A percentile compares a stretch with the other conserved stretches of the same genome.
Conservation (phyloP, 2,329 filamentous ascomycete genomes). For the Chaetomium globosum region DNA sequence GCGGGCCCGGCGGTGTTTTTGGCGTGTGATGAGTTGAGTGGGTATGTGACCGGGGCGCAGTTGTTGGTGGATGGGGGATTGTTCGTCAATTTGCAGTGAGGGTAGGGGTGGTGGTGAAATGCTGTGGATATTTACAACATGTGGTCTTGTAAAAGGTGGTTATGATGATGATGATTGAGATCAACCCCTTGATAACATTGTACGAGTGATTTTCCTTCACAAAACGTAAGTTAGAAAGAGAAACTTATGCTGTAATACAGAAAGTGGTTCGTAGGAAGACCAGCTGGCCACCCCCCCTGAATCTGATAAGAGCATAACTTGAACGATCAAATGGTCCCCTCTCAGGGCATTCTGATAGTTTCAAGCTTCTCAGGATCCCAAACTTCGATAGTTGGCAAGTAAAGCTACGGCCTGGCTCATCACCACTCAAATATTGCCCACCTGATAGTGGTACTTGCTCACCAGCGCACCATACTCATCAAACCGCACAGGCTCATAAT, state of each 20-base stretch:
- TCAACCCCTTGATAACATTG: no score
- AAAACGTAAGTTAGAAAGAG: no score
- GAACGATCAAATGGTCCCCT: neutral
- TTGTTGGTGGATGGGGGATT: constrained; percentile 84
- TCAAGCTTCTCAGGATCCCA: no score
- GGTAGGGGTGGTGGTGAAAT: neutral
- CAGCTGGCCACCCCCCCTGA: no score
- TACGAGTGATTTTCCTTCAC: no score
- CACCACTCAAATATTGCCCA: neutral
- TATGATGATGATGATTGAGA: neutral
- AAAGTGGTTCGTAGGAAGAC: no score
- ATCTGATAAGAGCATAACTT: no score
- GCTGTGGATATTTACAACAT: neutral
- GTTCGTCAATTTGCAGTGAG: constrained; percentile 82
- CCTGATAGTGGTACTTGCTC: neutral
- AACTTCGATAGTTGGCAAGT: no score
- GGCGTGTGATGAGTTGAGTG: constrained; percentile 75
- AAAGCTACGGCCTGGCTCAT: no score
- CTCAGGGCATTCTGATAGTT: no score
- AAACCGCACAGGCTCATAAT: neutral
- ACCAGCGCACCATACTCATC: neutral
- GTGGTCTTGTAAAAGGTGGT: neutral
- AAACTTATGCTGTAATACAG: no score
- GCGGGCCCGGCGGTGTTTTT: constrained; percentile 84
- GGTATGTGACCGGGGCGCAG: constrained; percentile 81